Percentiles rank a stretch among this genome's conserved stretches.
Conservation (phyloP, 2,329 filamentous ascomycete species). For the Pseudogymnoascus destructans region DNA sequence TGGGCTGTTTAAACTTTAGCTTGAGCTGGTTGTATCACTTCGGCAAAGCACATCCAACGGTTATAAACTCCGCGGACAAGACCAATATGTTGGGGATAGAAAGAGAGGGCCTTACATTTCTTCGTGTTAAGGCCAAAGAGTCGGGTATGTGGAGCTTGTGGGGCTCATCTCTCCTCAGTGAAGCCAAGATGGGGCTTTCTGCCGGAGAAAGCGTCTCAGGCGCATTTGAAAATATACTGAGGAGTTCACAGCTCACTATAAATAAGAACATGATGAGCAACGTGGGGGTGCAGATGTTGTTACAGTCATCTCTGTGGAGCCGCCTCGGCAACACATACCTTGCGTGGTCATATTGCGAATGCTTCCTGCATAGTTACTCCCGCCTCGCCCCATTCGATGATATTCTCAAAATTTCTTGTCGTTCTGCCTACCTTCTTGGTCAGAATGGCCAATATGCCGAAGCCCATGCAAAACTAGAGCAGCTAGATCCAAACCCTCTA, state of each 20-base stretch:
- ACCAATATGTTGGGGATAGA: slow-evolving; percentile 64
- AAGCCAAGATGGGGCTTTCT: slow-evolving; percentile 66
- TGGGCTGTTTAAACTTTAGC: slow-evolving; percentile 84
- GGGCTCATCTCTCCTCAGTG: slow-evolving; percentile 70
- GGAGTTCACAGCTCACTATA: slow-evolving; percentile 71
- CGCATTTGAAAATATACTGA: slow-evolving; percentile 66
- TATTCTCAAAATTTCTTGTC: slow-evolving; percentile 59
- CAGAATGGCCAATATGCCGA: slow-evolving; percentile 58
- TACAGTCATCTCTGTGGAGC: slow-evolving; percentile 62
- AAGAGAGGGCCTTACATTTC: slow-evolving; percentile 67
- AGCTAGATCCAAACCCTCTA: slow-evolving; percentile 46
- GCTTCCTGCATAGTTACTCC: slow-evolving; percentile 63
- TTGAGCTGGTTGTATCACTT: slow-evolving; percentile 95
- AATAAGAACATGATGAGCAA: slow-evolving; percentile 60
- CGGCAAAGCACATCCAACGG: slow-evolving; percentile 66
- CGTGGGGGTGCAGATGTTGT: slow-evolving; percentile 59
- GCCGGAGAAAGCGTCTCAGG: slow-evolving; percentile 52
- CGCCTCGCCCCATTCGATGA: slow-evolving; percentile 60
- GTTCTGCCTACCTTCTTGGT: slow-evolving; percentile 52
- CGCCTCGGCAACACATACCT: slow-evolving; percentile 51
- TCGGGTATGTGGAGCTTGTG: slow-evolving; percentile 74
- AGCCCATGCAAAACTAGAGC: slow-evolving; percentile 47
- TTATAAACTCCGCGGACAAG: slow-evolving; percentile 57
- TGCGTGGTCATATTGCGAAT: slow-evolving; percentile 50
- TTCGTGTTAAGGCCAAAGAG: slow-evolving; percentile 78